phyloP scores from a whole-genome alignment of 2,329 filamentous ascomycete species.

The Exophiala mesophila region DNA sequence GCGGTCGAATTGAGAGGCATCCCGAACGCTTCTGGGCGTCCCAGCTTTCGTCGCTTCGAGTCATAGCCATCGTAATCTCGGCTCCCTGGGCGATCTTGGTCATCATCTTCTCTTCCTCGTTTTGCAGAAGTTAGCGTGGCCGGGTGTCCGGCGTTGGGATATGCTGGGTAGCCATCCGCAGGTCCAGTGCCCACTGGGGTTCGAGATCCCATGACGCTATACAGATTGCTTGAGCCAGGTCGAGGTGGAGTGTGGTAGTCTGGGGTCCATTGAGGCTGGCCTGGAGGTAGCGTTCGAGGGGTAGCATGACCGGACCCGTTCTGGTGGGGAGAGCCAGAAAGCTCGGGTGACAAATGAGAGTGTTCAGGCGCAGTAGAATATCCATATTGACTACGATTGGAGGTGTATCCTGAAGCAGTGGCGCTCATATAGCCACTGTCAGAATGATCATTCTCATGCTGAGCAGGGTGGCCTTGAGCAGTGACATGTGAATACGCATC shows the following conservation, averaged over 20 bases:
- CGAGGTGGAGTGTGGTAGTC: constrained; percentile 75
- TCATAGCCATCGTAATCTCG: constrained; percentile 54
- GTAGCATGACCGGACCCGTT: constrained; percentile 79
- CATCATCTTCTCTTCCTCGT: constrained; percentile 61
- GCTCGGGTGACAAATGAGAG: constrained; percentile 71
- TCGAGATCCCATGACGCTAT: constrained; percentile 81
- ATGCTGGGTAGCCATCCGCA: constrained; percentile 66
- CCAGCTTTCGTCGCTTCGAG: constrained; percentile 73
- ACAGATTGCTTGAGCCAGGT: constrained; percentile 69
- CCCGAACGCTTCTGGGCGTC: constrained; percentile 51
- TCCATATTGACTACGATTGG: constrained; percentile 68
- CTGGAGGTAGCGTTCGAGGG: constrained; percentile 68
- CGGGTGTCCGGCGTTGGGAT: constrained; percentile 66
- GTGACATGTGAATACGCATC: constrained; percentile 51
- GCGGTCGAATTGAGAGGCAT: constrained; percentile 39
- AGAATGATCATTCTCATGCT: constrained; percentile 66
- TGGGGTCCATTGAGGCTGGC: constrained; percentile 67
- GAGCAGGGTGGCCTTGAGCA: constrained; percentile 47
- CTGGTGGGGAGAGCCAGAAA: constrained; percentile 79
- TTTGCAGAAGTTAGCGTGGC: constrained; percentile 56
- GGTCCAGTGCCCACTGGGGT: constrained; percentile 61
- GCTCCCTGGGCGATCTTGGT: constrained; percentile 61
- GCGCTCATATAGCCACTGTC: constrained; percentile 81
- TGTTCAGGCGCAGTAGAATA: constrained; percentile 70
- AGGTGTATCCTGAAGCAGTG: constrained; percentile 65